A percentile compares a stretch with the other conserved stretches of the same genome.
Evolutionary conservation across 169 alveolate species (phyloP).

Genomic region (Eimeria maxima): DNA sequence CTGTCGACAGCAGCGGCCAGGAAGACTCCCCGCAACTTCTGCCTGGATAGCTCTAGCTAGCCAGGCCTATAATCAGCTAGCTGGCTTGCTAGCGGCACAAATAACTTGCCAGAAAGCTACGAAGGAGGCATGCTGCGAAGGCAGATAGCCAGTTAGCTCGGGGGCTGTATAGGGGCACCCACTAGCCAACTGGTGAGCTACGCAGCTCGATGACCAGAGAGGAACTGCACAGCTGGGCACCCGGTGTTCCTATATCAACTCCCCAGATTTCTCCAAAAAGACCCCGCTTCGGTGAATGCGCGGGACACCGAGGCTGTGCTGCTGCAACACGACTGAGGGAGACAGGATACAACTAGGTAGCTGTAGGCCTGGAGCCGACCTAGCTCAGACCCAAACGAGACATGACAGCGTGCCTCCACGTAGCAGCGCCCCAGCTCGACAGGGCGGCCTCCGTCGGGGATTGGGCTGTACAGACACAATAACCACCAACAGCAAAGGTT

Average conservation of each 20-base stretch:
- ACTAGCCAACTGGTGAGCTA: too few relatives aligned
- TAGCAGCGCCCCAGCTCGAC: constrained; percentile 21
- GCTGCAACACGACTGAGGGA: constrained; percentile 1
- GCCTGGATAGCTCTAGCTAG: neutral
- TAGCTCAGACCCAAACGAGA: constrained; percentile 54
- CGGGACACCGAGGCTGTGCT: neutral
- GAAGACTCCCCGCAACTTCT: neutral
- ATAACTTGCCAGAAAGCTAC: neutral
- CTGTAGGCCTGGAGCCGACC: neutral
- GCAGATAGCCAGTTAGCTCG: constrained; percentile 3
- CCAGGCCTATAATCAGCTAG: neutral
- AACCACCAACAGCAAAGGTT: neutral
- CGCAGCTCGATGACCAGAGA: neutral
- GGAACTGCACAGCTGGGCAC: neutral
- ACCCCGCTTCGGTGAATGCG: too few relatives aligned
- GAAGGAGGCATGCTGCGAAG: neutral
- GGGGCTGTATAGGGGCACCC: too few relatives aligned
- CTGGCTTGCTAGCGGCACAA: constrained; percentile 38
- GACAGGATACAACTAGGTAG: neutral
- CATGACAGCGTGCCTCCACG: constrained; percentile 37
- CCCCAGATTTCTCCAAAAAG: neutral
- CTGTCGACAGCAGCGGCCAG: neutral
- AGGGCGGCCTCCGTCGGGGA: constrained; percentile 45
- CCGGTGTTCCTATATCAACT: neutral
- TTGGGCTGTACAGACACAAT: constrained; percentile 30